Evolutionary conservation across 306 rosid genomes (phyloP).

Genomic region (Castanea sativa): DNA sequence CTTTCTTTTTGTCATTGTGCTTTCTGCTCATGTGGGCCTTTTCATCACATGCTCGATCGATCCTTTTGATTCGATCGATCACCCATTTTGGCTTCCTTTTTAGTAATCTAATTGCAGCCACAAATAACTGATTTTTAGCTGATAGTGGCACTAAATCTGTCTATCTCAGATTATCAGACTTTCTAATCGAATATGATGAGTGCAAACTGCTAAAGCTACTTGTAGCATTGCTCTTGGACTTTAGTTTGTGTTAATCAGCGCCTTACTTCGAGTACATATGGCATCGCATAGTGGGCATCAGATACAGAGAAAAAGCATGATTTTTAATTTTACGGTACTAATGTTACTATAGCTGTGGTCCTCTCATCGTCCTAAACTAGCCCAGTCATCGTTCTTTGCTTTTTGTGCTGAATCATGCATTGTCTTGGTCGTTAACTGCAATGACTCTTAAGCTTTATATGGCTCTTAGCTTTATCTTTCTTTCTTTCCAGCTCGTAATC

Average conservation of each 20-base stretch:
- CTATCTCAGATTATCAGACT: no score
- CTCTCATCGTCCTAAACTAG: background rate
- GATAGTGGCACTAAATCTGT: background rate
- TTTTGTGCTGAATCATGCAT: constrained; percentile 3
- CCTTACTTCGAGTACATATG: background rate
- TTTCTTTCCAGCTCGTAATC: constrained; percentile 28
- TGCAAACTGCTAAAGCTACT: no score
- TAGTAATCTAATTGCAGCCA: background rate
- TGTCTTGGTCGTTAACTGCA: constrained; percentile 11
- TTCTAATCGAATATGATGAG: no score
- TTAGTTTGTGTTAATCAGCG: no score
- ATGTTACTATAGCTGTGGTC: constrained; percentile 18
- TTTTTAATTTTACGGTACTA: background rate
- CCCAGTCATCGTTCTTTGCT: background rate
- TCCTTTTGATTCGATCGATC: constrained; percentile 1
- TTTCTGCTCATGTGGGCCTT: constrained; percentile 33
- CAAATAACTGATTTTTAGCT: background rate
- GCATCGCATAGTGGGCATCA: background rate
- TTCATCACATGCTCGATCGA: constrained; percentile 24
- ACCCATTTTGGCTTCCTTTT: background rate
- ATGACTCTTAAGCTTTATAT: constrained; percentile 11
- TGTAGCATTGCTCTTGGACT: no score
- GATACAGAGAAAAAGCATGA: background rate
- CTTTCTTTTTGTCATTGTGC: constrained; percentile 7
- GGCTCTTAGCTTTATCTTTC: background rate